Percentiles rank a stretch among this genome's conserved stretches.
These are phyloP conservation scores for Phylloporus sp. DNA, from an alignment of 768 basidiomycete species.

Conservation along the genomic window DNA sequence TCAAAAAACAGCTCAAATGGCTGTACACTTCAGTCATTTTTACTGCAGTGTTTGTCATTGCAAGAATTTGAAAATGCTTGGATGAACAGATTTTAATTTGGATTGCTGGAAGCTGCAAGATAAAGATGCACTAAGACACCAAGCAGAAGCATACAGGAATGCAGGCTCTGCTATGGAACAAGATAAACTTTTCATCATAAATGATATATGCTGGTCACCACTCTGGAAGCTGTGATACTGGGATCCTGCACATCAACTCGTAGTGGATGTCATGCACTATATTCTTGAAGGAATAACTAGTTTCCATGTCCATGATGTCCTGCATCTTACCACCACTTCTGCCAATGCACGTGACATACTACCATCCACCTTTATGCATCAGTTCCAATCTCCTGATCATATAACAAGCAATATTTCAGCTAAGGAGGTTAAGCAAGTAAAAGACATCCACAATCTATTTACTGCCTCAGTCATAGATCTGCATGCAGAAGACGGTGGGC, in stretches of 20 bases:
- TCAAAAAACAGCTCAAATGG: conserved; percentile 26
- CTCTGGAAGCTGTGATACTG: conserved; percentile 21
- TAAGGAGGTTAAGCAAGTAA: too few relatives aligned
- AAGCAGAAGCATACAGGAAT: neutral
- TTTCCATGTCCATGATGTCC: too few relatives aligned
- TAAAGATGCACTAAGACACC: neutral
- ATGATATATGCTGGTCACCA: conserved; percentile 14
- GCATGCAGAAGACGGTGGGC: too few relatives aligned
- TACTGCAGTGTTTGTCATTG: conserved; percentile 32
- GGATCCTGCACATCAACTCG: conserved; percentile 15
- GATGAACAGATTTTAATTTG: neutral
- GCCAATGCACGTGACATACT: too few relatives aligned
- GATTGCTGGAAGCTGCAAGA: neutral
- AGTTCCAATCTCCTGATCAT: too few relatives aligned
- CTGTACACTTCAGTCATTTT: conserved; percentile 16
- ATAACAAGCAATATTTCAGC: too few relatives aligned
- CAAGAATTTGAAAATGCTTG: neutral
- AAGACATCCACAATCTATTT: too few relatives aligned
- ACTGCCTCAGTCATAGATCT: too few relatives aligned
- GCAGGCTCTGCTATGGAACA: neutral
- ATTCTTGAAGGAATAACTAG: conserved; percentile 1
- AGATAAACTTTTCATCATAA: neutral
- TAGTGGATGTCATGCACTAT: conserved; percentile 24
- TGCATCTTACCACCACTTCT: too few relatives aligned
- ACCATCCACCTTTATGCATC: too few relatives aligned